Percentiles rank a stretch among this genome's conserved stretches.
Evolutionary conservation across 192 early-diverging fungal species (phyloP).

Genomic region (Mycoemilia scoparia): DNA sequence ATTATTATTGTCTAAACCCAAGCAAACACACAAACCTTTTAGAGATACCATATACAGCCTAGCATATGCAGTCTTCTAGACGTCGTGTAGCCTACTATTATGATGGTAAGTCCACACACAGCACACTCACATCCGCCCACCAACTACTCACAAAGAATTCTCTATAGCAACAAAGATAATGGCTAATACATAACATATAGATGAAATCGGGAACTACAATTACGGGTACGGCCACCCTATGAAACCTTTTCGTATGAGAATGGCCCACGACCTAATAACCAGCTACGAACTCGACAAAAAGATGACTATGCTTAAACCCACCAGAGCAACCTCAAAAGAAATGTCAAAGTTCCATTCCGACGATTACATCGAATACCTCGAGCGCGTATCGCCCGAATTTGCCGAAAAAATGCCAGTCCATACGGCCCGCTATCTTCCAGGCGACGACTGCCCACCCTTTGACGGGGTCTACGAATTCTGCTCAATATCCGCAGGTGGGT

Average conservation of each 20-base stretch:
- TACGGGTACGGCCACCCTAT: conserved; percentile 89
- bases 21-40: too few species aligned
- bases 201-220: conserved; percentile 57
- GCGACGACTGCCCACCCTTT: conserved; percentile 91
- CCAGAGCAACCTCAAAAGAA: conserved; percentile 65
- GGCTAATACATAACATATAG: neutral
- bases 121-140: too few species aligned
- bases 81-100: conserved; percentile 37
- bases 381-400: conserved; percentile 53
- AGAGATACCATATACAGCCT: too few species aligned
- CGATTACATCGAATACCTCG: conserved; percentile 82
- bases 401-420: conserved; percentile 39
- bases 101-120: conserved; percentile 15
- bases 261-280: conserved; percentile 82
- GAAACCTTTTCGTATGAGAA: conserved; percentile 92
- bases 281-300: conserved; percentile 86
- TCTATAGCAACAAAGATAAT: neutral
- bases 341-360: conserved; percentile 88
- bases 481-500: conserved; percentile 74
- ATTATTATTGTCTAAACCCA: too few species aligned
- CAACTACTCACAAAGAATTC: too few species aligned
- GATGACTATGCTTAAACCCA: conserved; percentile 65
- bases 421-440: conserved; percentile 55
- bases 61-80: too few species aligned
- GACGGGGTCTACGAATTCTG: conserved; percentile 93